Evolutionary conservation across 2,329 filamentous ascomycete genomes (phyloP).

Genomic region (Cladosporium sp.): DNA sequence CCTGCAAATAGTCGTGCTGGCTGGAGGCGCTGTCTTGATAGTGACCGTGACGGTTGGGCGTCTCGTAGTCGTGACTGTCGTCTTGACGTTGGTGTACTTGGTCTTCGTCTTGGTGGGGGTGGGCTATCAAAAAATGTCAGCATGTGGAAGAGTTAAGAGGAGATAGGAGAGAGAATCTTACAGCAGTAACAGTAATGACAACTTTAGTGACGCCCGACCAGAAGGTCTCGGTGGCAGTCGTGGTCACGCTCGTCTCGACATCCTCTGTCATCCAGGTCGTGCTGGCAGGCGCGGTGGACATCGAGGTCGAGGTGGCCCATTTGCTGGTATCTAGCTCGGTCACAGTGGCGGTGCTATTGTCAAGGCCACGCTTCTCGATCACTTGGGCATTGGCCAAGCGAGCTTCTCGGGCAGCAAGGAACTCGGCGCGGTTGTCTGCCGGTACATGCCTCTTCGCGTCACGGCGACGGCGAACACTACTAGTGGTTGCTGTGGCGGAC

Average conservation of each 20-base stretch:
- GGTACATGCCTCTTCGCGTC: constrained; percentile 16
- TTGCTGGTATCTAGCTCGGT: constrained; percentile 35
- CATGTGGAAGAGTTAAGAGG: not conserved
- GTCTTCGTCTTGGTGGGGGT: constrained; percentile 23
- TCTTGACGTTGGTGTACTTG: constrained; percentile 20
- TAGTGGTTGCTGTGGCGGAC: constrained; percentile 12
- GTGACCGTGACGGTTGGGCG: constrained; percentile 21
- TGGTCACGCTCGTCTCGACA: not conserved
- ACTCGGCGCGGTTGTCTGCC: constrained; percentile 21
- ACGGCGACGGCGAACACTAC: constrained; percentile 17
- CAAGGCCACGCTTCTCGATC: constrained; percentile 35
- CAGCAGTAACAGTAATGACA: constrained; percentile 21
- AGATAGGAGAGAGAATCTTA: constrained; percentile 8
- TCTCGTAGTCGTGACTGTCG: constrained; percentile 20
- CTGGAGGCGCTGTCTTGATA: constrained; percentile 17
- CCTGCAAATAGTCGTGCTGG: constrained; percentile 22
- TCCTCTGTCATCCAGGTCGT: constrained; percentile 14
- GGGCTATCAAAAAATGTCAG: not conserved
- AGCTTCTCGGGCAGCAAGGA: constrained; percentile 31
- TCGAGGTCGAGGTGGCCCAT: constrained; percentile 27
- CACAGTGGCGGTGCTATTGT: constrained; percentile 35
- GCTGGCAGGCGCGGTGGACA: constrained; percentile 9
- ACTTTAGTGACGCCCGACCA: constrained; percentile 19
- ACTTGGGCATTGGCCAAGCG: constrained; percentile 25
- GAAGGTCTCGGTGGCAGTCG: constrained; percentile 16